Percentiles rank a stretch among this genome's conserved stretches.
These are phyloP conservation scores for Phtheirospermum japonicum DNA, from an alignment of 257 asterid species.

Conservation along the genomic window DNA sequence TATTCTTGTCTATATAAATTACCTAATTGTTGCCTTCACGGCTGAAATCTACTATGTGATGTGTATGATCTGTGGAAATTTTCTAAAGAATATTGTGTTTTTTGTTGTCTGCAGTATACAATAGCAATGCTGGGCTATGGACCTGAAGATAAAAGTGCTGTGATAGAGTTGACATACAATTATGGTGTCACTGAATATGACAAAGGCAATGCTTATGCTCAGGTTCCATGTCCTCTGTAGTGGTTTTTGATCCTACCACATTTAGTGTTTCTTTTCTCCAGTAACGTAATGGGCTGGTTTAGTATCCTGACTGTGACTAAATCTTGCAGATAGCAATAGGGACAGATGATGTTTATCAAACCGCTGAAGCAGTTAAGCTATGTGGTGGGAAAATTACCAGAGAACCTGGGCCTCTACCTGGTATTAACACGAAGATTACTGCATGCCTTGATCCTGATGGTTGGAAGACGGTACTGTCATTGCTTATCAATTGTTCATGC, in stretches of 20 bases:
- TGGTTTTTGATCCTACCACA: background rate
- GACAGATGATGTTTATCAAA: slow-evolving; percentile 67
- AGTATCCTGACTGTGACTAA: background rate
- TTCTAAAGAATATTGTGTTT: background rate
- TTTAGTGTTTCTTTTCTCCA: background rate
- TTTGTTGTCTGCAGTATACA: slow-evolving; percentile 47
- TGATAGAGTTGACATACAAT: slow-evolving; percentile 64
- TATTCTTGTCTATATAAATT: background rate
- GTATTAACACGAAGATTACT: slow-evolving; percentile 60
- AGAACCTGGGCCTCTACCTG: slow-evolving; percentile 74
- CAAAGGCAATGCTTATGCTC: slow-evolving; percentile 84
- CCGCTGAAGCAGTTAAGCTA: slow-evolving; percentile 60
- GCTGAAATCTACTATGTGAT: slow-evolving; percentile 4
- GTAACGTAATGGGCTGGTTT: background rate
- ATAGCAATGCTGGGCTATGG: slow-evolving; percentile 78
- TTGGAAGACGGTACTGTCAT: slow-evolving; percentile 57
- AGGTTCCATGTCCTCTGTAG: slow-evolving; percentile 39
- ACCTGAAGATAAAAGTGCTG: slow-evolving; percentile 68
- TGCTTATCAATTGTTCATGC: slow-evolving; percentile 9
- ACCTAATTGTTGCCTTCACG: background rate
- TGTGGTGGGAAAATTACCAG: slow-evolving; percentile 58
- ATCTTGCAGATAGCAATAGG: slow-evolving; percentile 60
- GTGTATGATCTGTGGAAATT: background rate
- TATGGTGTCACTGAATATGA: slow-evolving; percentile 64
- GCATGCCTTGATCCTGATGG: slow-evolving; percentile 78